A percentile compares a stretch with the other conserved stretches of the same genome.
Evolutionary conservation across 2,329 filamentous ascomycete species (phyloP).

Genomic region (Tolypocladium inflatum): DNA sequence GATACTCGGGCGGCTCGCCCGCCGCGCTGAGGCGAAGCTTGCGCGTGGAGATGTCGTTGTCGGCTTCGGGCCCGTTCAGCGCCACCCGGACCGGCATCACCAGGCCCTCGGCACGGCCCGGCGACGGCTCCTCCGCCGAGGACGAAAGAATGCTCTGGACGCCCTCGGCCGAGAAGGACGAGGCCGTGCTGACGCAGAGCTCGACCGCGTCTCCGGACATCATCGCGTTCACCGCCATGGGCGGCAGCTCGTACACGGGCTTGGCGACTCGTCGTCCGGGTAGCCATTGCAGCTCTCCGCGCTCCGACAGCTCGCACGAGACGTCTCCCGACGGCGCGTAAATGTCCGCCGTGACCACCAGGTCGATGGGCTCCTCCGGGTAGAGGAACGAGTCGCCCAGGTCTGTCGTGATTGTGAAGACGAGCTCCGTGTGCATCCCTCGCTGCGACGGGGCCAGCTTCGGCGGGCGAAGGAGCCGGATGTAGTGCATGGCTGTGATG

Average conservation of each 20-base stretch:
- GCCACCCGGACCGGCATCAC: constrained; percentile 34
- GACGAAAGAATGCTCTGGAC: constrained; percentile 15
- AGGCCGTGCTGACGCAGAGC: constrained; percentile 17
- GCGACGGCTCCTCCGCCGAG: constrained; percentile 8
- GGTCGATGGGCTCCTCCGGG: constrained; percentile 32
- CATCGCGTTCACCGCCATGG: constrained; percentile 14
- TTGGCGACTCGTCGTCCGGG: constrained; percentile 32
- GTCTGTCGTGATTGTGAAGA: constrained; percentile 48
- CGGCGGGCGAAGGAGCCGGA: constrained; percentile 41
- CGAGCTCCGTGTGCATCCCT: constrained; percentile 27
- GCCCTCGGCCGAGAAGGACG: constrained; percentile 15
- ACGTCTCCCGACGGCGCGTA: constrained; percentile 10
- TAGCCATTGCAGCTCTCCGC: constrained; percentile 18
- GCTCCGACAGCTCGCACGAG: constrained; percentile 14
- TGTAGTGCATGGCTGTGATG: constrained; percentile 41
- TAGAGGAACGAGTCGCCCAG: constrained; percentile 45
- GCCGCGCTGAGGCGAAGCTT: constrained; percentile 17
- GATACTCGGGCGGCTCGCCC: constrained; percentile 10
- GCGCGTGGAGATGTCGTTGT: constrained; percentile 17
- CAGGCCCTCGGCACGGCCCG: constrained; percentile 19
- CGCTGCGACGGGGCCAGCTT: constrained; percentile 20
- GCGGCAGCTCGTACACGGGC: constrained; percentile 17
- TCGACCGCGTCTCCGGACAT: constrained; percentile 14
- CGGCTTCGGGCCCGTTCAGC: constrained; percentile 15
- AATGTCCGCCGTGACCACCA: constrained; percentile 26